These are phyloP conservation scores for Coniophora puteana DNA, from an alignment of 1,284 basidiomycete species.

Conservation along the genomic window DNA sequence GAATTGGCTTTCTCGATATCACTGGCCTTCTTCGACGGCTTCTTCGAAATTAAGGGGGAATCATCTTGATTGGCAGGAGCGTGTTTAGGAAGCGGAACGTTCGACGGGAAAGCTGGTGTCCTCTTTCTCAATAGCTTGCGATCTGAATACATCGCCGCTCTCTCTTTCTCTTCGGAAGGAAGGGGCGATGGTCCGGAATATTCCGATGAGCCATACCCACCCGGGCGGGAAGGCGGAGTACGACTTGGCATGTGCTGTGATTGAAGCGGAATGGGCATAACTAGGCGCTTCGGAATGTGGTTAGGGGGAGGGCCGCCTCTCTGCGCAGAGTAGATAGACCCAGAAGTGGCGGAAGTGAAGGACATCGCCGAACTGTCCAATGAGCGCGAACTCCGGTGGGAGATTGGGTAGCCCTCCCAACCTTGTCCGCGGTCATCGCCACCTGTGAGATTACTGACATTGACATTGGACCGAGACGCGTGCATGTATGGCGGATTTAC, in stretches of 20 bases:
- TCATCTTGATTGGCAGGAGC: conserved; percentile 12
- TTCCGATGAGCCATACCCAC: conserved; percentile 8
- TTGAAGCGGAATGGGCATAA: conserved; percentile 63
- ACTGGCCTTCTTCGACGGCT: conserved; percentile 10
- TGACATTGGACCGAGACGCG: too few species aligned
- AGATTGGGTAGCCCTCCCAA: neutral
- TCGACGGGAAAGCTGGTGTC: conserved; percentile 20
- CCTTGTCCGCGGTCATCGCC: neutral
- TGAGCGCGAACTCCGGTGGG: conserved; percentile 11
- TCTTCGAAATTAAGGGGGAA: conserved; percentile 10
- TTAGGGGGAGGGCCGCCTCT: too few species aligned
- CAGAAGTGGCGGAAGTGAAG: too few species aligned
- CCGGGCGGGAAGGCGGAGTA: conserved; percentile 2
- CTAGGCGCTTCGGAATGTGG: conserved; percentile 56
- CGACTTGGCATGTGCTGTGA: conserved; percentile 9
- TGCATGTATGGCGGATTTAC: too few species aligned
- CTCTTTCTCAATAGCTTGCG: conserved; percentile 22
- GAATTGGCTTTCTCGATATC: too few species aligned
- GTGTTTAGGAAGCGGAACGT: conserved; percentile 21
- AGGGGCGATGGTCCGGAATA: conserved; percentile 5
- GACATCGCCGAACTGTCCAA: conserved; percentile 8
- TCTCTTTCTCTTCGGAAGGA: neutral
- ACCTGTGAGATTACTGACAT: too few species aligned
- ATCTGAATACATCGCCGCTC: conserved; percentile 12
- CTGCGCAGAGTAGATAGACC: too few species aligned